Evolutionary conservation across 2,329 filamentous ascomycete genomes (phyloP), one percentile per base, ranked within the genome.

Genomic region (Hypoxylon sp.): DNA sequence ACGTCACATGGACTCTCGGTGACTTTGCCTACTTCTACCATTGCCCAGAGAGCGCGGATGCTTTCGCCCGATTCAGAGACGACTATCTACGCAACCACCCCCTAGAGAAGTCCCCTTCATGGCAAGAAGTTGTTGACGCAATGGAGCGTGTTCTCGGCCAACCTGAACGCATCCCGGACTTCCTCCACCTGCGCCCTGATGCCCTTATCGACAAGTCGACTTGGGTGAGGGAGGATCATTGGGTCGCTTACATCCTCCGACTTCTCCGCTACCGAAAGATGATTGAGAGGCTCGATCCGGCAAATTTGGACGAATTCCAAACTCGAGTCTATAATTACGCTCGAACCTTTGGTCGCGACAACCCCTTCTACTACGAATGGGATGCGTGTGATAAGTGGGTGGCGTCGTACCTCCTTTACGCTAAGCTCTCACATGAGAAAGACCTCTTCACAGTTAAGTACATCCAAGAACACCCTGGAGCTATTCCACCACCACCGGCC

Each of bases 21-120:
- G 68, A 70, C 47, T 68, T 70, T 60, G 58, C 37, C 0, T 42
- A 17, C 13, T 70, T 70, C 17, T 70, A 53, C 22, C 51, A 68
- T 47, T 67, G 58, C 13, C 52, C 58, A 5, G 60, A 57, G 22
- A 48, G 14, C 24, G 29, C 29, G 6, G 0, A 6, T 1, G 61
- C 64, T 4, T 48, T 9, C 24, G 1, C 1, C 0, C 14, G 5
- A 2, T 70, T 57, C 46, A 2, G 42, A 8, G 24, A 52, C 1
- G 33, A 58, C 3, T 65, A 42, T 22, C 29, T 63, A 4, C 2
- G 1, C 1, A 14, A 13, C 2, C 14, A 17, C 13, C 58, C 47
- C 0, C 22, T 39, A 9, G 19, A 4, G 17, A 5, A 4, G 17
- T 1, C 37, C 24, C 59, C 48, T 0, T 4, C 22, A 0, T 71